Percentiles rank a stretch among this genome's conserved stretches.
These are phyloP conservation scores for Ulota crispa DNA, from an alignment of 225 moss, liverwort and hornwort genomes.

Conservation along the genomic window DNA sequence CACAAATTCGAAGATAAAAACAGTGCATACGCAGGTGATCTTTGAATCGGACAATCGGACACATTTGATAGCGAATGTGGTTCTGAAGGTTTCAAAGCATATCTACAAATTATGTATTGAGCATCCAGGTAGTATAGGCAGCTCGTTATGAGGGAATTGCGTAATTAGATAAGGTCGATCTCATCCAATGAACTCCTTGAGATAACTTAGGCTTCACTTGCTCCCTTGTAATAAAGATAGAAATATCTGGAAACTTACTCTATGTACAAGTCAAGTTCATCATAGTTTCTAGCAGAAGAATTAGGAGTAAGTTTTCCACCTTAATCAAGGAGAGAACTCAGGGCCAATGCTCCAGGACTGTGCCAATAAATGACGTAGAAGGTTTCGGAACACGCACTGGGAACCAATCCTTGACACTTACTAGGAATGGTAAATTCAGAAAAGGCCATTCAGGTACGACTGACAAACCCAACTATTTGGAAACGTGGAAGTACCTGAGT, in stretches of 20 bases:
- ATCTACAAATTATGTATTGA: neutral
- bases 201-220: neutral
- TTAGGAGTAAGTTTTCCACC: neutral
- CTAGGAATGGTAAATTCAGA: neutral
- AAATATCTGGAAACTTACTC: neutral
- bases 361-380: neutral
- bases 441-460: neutral
- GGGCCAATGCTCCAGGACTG: neutral
- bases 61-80: neutral
- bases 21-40: neutral
- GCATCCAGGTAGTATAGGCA: neutral
- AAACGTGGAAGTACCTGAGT: slow-evolving; percentile 73
- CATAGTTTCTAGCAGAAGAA: neutral
- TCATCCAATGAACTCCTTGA: neutral
- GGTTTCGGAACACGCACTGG: neutral
- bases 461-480: slow-evolving; percentile 11
- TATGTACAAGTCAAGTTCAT: slow-evolving; percentile 5
- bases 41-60: neutral
- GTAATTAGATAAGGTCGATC: neutral
- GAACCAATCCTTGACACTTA: slow-evolving; percentile 6
- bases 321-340: neutral
- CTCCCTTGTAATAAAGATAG: neutral
- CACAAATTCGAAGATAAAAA: slow-evolving; percentile 25
- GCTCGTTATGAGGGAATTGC: neutral
- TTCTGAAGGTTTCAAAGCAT: neutral